A percentile compares a stretch with the other conserved stretches of the same genome.
Conservation (phyloP, 106 monocot species). For the Dendrobium nobile region DNA sequence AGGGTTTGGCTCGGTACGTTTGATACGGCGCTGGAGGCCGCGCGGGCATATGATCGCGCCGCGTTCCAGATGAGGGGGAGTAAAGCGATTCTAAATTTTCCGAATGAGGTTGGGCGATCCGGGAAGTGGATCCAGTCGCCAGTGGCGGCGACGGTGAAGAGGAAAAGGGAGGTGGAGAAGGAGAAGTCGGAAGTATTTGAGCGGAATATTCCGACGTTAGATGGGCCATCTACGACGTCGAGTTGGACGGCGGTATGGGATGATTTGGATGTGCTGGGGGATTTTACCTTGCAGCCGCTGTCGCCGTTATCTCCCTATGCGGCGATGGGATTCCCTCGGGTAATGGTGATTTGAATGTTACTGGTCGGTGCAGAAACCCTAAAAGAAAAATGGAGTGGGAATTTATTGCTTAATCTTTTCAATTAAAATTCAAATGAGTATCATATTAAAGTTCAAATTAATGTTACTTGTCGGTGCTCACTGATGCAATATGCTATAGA, state of each 20-base stretch:
- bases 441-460: too few relatives aligned
- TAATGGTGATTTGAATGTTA: background rate
- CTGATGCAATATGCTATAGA: too few relatives aligned
- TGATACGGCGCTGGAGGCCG: conserved; percentile 35
- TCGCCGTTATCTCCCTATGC: background rate
- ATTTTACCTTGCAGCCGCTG: background rate
- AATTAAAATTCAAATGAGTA: too few relatives aligned
- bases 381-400: too few relatives aligned
- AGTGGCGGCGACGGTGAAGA: too few relatives aligned
- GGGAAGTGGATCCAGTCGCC: too few relatives aligned
- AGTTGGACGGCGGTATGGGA: conserved; percentile 12
- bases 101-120: conserved; percentile 39
- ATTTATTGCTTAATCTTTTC: too few relatives aligned
- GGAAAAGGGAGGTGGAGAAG: background rate
- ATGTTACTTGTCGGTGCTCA: too few relatives aligned
- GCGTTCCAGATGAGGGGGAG: conserved; percentile 61
- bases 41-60: conserved; percentile 65
- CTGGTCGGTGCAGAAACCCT: too few relatives aligned
- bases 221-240: conserved; percentile 7
- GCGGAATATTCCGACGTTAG: background rate
- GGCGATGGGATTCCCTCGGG: background rate
- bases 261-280: background rate
- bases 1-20: too few relatives aligned
- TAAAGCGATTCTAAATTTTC: conserved; percentile 76
- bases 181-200: background rate